Evolutionary conservation across 768 basidiomycete genomes (phyloP).

Genomic region (Macrolepiota fuliginosa): DNA sequence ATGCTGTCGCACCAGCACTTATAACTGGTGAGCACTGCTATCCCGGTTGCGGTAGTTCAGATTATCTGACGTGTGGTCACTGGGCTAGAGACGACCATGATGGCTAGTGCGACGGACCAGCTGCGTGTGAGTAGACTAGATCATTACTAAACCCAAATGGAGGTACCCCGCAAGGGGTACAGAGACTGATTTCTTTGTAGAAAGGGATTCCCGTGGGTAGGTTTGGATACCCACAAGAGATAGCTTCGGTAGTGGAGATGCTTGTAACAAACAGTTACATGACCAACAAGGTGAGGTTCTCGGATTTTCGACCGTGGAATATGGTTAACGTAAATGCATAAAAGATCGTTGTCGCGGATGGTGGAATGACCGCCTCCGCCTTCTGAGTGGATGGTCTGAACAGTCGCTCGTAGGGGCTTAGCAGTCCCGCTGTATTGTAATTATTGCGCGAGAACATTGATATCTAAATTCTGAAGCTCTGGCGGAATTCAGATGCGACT

Average conservation of each 20-base stretch:
- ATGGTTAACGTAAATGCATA: neutral
- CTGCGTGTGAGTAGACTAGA: slow-evolving; percentile 13
- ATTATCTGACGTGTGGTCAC: neutral
- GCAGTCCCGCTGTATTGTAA: neutral
- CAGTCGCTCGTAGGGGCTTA: neutral
- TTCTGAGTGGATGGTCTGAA: slow-evolving; percentile 21
- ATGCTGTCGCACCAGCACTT: slow-evolving; percentile 51
- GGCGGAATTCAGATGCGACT: too few relatives aligned
- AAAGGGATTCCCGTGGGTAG: slow-evolving; percentile 48
- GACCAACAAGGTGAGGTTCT: slow-evolving; percentile 48
- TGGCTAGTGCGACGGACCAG: slow-evolving; percentile 33
- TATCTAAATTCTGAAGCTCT: too few relatives aligned
- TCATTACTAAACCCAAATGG: neutral
- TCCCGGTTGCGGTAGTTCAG: neutral
- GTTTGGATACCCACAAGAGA: slow-evolving; percentile 47
- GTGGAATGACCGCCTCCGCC: slow-evolving; percentile 41
- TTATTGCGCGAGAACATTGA: too few relatives aligned
- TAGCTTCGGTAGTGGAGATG: slow-evolving; percentile 49
- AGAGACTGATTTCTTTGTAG: slow-evolving; percentile 21
- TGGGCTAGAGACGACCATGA: slow-evolving; percentile 51
- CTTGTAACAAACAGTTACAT: slow-evolving; percentile 51
- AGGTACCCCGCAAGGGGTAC: neutral
- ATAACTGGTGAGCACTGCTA: slow-evolving; percentile 34
- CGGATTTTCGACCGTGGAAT: neutral
- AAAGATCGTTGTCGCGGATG: slow-evolving; percentile 47